Evolutionary conservation across 2,329 filamentous ascomycete genomes (phyloP).

Genomic region (Talaromyces albobiverticillius): DNA sequence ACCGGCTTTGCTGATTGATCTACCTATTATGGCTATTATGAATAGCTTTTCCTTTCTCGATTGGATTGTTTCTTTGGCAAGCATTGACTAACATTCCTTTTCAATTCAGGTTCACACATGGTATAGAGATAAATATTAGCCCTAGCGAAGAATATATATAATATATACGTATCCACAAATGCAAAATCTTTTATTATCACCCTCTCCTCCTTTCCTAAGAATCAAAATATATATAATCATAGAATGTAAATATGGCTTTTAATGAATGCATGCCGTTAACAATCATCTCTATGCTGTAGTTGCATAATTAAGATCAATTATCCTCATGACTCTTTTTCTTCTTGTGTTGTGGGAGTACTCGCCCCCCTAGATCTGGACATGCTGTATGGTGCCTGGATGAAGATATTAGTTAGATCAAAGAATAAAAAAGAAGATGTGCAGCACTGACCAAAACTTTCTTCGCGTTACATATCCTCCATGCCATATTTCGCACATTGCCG

Average conservation of each 20-base stretch:
- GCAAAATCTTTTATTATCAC: background rate
- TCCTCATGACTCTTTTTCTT: conserved; percentile 1
- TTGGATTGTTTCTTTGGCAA: background rate
- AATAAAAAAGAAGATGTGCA: too few relatives aligned
- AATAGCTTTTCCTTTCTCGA: background rate
- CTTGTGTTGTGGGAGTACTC: conserved; percentile 52
- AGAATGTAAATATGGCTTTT: background rate
- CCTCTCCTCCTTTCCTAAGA: background rate
- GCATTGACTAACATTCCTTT: background rate
- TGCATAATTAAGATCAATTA: background rate
- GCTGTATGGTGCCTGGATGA: conserved; percentile 64
- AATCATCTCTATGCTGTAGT: conserved; percentile 2
- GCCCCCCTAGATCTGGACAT: conserved; percentile 65
- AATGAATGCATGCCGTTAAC: background rate
- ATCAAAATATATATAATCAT: background rate
- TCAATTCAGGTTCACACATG: too few relatives aligned
- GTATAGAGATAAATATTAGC: too few relatives aligned
- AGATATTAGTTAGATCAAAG: conserved; percentile 8
- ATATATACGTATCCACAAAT: background rate
- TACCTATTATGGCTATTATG: background rate
- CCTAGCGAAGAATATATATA: background rate
- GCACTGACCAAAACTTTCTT: conserved; percentile 82
- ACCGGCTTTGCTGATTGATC: conserved; percentile 37
- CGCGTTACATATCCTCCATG: conserved; percentile 92
- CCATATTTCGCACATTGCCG: conserved; percentile 83